Conservation (phyloP, 2,329 filamentous ascomycete genomes). For the Diplodia corticola region DNA sequence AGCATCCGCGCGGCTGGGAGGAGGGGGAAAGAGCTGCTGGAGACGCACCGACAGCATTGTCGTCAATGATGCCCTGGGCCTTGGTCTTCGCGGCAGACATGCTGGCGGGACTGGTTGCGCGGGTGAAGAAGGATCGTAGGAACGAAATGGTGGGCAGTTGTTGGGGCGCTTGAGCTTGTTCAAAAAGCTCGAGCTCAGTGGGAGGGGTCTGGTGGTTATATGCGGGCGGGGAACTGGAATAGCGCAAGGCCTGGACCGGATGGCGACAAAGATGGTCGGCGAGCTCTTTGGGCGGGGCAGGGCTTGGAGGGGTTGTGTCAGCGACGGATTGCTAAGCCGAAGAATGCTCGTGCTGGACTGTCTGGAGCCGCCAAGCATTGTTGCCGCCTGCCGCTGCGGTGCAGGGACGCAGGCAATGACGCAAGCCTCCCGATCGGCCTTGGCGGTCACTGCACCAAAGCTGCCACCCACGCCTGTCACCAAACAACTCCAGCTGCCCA, state of each 20-base stretch:
- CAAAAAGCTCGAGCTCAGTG: constrained; percentile 2
- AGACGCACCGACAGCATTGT: constrained; percentile 76
- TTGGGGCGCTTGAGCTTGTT: not conserved
- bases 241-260: constrained; percentile 16
- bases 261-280: not conserved
- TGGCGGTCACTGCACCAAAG: not conserved
- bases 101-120: constrained; percentile 58
- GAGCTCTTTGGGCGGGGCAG: not conserved
- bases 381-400: not conserved
- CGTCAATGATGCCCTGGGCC: constrained; percentile 82
- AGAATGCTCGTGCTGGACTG: not conserved
- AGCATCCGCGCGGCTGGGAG: not conserved
- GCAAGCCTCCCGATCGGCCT: constrained; percentile 5
- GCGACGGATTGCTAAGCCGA: constrained; percentile 19
- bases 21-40: not conserved
- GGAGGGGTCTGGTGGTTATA: constrained; percentile 7
- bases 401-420: not conserved
- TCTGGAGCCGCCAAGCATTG: not conserved
- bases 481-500: constrained; percentile 2
- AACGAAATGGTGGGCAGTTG: constrained; percentile 58
- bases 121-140: constrained; percentile 71
- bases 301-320: constrained; percentile 1
- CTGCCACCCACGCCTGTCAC: not conserved
- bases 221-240: constrained; percentile 1
- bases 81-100: constrained; percentile 85